phyloP scores from a whole-genome alignment of 768 basidiomycete species.

The Amanita jacksonii region DNA sequence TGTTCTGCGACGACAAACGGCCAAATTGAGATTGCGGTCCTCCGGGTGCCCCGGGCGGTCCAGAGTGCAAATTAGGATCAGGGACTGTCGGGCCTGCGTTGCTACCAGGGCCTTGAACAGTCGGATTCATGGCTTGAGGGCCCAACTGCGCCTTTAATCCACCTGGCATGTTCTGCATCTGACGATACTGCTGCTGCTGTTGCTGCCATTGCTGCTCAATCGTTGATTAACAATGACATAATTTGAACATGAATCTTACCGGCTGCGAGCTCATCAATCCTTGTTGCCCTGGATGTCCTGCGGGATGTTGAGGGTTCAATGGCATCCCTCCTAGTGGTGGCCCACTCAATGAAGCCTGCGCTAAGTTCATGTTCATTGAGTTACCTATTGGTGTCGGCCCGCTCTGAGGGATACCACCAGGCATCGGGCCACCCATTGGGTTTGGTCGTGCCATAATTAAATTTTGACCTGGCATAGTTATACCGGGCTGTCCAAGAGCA shows the following conservation, averaged over 20 bases:
- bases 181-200: conserved; percentile 2
- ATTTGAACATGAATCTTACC: conserved; percentile 2
- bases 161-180: not conserved
- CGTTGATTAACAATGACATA: conserved; percentile 3
- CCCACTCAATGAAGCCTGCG: conserved; percentile 3
- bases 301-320: conserved; percentile 4
- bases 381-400: conserved; percentile 4
- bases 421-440: conserved; percentile 1
- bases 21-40: conserved; percentile 7
- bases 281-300: conserved; percentile 6
- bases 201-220: conserved; percentile 6
- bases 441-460: conserved; percentile 3
- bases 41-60: not conserved
- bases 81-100: not conserved
- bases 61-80: conserved; percentile 4
- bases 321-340: not conserved
- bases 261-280: conserved; percentile 3
- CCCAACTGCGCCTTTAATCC: not conserved
- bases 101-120: not conserved
- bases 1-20: conserved; percentile 5
- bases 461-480: conserved; percentile 7
- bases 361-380: conserved; percentile 6
- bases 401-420: not conserved
- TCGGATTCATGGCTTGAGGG: conserved; percentile 7
- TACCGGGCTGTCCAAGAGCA: conserved; percentile 5